Evolutionary conservation across 2,329 filamentous ascomycete genomes (phyloP), one percentile per base, ranked within the genome.

Genomic region (Exophiala viscosa): DNA sequence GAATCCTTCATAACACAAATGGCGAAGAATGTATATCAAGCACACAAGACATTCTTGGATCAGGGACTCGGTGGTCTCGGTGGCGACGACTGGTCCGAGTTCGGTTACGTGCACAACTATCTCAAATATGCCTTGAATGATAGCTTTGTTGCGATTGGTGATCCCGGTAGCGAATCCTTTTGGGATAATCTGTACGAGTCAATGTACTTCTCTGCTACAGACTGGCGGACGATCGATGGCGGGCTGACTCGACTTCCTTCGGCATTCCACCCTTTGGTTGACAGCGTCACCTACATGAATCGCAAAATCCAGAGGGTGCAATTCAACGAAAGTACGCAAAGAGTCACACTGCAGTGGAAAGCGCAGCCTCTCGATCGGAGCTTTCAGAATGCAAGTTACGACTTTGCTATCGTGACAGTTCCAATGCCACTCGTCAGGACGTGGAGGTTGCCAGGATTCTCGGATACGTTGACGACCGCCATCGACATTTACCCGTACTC

Each of bases 221-320:
- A 74, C 3, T 86, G 80, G 81, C 73, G 71, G n/a, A 87, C 84
- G 3, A 85, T 87, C 57, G 80, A 87, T 62, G 74, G 79, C 63
- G 80, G 80, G 1, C 65, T 83, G 0, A 80, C 77, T 54, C 77
- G 78, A 0, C 74, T 88, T 0, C 84, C 85, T 0, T 65, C 72
- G 0, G 79, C 85, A 0, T 87, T 88, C 67, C 73, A 75, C 9
- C 84, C 85, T 0, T 75, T 81, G 15, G 78, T 88, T 1, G 70
- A 77, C 49, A 76, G 81, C 34, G 73, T 76, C 36, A 79, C 81
- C 0, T 78, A 76, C 1, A 77, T 85, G 58, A 74, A 77, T 51
- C 76, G 76, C 43, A 78, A 77, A 46, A 73, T 88, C 35, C 76
- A 81, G 58, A 78, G 79, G 1, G 70, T 87, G 28, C 62, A 73